Evolutionary conservation across 108 stramenopile species (phyloP).

Genomic region (Cyclotella baltica): DNA sequence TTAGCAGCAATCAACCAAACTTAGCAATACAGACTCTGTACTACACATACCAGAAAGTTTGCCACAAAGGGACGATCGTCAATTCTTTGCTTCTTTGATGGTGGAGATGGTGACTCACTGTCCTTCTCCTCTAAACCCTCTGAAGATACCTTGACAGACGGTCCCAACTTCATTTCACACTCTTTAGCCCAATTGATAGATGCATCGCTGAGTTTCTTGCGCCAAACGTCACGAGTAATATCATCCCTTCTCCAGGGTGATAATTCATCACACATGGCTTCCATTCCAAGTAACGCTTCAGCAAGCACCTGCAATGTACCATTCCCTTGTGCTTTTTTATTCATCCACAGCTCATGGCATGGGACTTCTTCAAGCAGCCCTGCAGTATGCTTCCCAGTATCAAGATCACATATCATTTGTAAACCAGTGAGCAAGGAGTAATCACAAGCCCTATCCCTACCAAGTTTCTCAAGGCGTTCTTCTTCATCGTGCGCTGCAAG

Average conservation of each 20-base stretch:
- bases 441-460: conserved; percentile 44
- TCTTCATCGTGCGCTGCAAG: conserved; percentile 47
- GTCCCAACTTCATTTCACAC: conserved; percentile 48
- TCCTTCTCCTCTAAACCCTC: conserved; percentile 21
- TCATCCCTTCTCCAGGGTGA: conserved; percentile 63
- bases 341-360: conserved; percentile 47
- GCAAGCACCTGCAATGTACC: conserved; percentile 72
- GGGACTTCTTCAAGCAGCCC: conserved; percentile 26
- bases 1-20: conserved; percentile 15
- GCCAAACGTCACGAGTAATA: conserved; percentile 63
- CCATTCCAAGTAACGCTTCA: conserved; percentile 65
- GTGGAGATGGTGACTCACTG: neutral
- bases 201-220: conserved; percentile 59
- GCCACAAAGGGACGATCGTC: conserved; percentile 33
- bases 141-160: conserved; percentile 24
- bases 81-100: conserved; percentile 29
- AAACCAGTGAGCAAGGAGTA: conserved; percentile 71
- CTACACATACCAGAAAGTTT: conserved; percentile 56
- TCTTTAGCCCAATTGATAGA: conserved; percentile 65
- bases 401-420: conserved; percentile 56
- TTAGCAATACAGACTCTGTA: conserved; percentile 66
- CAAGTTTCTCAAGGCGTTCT: conserved; percentile 43
- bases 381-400: conserved; percentile 26
- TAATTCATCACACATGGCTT: conserved; percentile 68
- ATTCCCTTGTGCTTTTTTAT: conserved; percentile 43